Percentiles rank a stretch among this genome's conserved stretches.
Evolutionary conservation across 257 asterid species (phyloP).

Genomic region (Handroanthus guayacan): DNA sequence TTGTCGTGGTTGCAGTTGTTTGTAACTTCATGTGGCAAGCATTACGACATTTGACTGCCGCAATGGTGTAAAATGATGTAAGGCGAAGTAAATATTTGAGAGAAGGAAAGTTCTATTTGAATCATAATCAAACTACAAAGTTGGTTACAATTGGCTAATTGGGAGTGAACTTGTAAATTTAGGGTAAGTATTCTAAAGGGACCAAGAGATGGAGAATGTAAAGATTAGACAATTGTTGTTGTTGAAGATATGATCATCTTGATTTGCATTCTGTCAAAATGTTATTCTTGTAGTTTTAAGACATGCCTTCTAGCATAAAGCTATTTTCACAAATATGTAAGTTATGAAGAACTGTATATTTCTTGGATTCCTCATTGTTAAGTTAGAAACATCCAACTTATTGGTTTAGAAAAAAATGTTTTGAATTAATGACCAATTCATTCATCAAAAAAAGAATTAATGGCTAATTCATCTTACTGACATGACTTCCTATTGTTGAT

Average conservation of each 20-base stretch:
- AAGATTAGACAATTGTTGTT: neutral
- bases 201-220: neutral
- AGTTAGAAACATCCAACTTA: neutral
- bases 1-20: neutral
- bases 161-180: neutral
- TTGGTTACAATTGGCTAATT: too few species aligned
- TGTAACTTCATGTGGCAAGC: too few species aligned
- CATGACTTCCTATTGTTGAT: neutral
- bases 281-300: constrained; percentile 8
- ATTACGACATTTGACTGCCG: too few species aligned
- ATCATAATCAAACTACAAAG: too few species aligned
- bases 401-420: neutral
- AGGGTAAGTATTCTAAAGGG: neutral
- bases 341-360: neutral
- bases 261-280: neutral
- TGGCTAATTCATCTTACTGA: constrained; percentile 5
- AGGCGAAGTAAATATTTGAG: too few species aligned
- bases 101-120: too few species aligned
- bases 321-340: neutral
- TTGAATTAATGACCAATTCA: neutral
- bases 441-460: too few species aligned
- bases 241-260: too few species aligned
- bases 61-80: too few species aligned
- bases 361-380: neutral
- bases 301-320: constrained; percentile 15